Evolutionary conservation across 2,329 filamentous ascomycete species (phyloP).

Genomic region (Trichophyton benhamiae): DNA sequence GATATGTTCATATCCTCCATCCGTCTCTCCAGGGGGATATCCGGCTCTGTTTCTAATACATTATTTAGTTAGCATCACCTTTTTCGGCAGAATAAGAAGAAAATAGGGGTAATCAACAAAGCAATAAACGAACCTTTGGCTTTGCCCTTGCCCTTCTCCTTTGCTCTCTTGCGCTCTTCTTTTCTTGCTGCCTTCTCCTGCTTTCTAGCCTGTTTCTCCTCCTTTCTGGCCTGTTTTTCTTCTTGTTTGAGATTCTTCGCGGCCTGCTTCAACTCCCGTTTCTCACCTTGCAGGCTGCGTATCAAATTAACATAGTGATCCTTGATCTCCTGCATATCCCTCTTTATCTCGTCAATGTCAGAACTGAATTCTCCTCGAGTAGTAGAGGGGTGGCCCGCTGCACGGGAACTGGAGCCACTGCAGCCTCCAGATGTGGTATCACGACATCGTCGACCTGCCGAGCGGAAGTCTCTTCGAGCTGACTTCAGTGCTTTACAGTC

Average conservation of each 20-base stretch:
- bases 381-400: too few relatives aligned
- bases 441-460: not conserved
- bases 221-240: slow-evolving; percentile 10
- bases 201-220: slow-evolving; percentile 9
- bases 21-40: not conserved
- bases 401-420: slow-evolving; percentile 17
- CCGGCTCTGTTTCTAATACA: not conserved
- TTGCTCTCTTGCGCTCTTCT: slow-evolving; percentile 6
- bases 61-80: not conserved
- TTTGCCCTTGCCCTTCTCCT: slow-evolving; percentile 6
- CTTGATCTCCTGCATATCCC: slow-evolving; percentile 26
- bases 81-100: not conserved
- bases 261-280: slow-evolving; percentile 15
- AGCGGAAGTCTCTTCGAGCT: slow-evolving; percentile 7
- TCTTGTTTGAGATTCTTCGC: slow-evolving; percentile 14
- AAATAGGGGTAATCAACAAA: not conserved
- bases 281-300: slow-evolving; percentile 19
- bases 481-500: slow-evolving; percentile 9
- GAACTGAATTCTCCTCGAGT: not conserved
- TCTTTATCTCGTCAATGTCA: slow-evolving; percentile 12
- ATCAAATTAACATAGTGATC: slow-evolving; percentile 28
- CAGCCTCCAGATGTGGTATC: slow-evolving; percentile 18
- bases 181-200: slow-evolving; percentile 5
- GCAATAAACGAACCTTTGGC: not conserved
- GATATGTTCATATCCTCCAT: not conserved